Conservation (phyloP, 106 monocot species). For the Alisma plantagoaquatica region DNA sequence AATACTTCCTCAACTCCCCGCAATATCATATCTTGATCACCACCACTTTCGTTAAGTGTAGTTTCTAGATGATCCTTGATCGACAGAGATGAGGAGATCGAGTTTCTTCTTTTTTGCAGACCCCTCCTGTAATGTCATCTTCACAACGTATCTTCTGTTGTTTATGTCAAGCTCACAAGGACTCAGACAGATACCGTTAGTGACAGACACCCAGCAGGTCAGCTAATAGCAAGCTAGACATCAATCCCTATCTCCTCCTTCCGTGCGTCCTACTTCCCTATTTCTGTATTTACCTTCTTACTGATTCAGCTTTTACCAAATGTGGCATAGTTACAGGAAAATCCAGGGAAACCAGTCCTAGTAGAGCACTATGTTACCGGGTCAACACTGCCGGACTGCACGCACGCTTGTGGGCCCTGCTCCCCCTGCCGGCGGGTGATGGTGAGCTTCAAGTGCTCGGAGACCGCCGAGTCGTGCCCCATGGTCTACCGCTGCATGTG, state of each 20-base stretch:
- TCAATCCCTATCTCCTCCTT: not conserved
- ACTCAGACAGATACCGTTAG: too few species aligned
- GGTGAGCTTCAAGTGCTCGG: conserved; percentile 76
- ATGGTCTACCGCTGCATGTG: conserved; percentile 79
- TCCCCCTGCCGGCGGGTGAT: conserved; percentile 71
- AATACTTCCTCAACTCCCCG: not conserved
- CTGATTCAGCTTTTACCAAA: not conserved
- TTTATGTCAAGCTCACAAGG: too few species aligned
- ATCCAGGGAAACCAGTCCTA: not conserved
- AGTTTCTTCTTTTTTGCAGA: too few species aligned
- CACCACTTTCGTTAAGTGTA: too few species aligned
- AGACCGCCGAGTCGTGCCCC: conserved; percentile 72
- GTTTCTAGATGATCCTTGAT: too few species aligned
- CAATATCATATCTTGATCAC: not conserved
- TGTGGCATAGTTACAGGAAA: not conserved
- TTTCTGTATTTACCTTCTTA: not conserved
- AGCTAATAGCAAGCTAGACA: too few species aligned
- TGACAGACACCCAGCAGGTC: too few species aligned
- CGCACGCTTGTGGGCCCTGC: conserved; percentile 82
- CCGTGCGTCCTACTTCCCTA: not conserved
- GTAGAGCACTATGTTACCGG: too few species aligned
- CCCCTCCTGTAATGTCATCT: too few species aligned
- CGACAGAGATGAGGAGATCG: too few species aligned
- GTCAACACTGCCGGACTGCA: conserved; percentile 73
- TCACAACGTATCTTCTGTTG: too few species aligned